A percentile compares a stretch with the other conserved stretches of the same genome.
Evolutionary conservation across 2,329 filamentous ascomycete genomes (phyloP).

Genomic region (Xylaria digitata): DNA sequence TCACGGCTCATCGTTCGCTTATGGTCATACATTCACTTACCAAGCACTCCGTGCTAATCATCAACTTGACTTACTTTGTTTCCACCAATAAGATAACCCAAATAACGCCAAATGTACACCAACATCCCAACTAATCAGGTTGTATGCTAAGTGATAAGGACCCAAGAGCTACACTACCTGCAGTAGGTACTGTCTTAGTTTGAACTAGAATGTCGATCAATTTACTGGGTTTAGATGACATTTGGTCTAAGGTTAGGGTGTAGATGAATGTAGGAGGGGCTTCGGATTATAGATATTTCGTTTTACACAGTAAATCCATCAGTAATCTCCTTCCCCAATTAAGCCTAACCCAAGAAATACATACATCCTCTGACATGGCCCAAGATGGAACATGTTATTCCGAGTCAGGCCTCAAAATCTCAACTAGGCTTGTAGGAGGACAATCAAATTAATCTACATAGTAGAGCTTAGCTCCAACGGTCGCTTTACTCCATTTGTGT

Average conservation of each 20-base stretch:
- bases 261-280: too few relatives aligned
- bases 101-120: slow-evolving; percentile 1
- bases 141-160: not conserved
- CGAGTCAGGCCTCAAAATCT: not conserved
- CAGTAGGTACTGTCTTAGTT: not conserved
- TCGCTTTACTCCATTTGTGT: not conserved
- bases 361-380: too few relatives aligned
- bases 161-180: not conserved
- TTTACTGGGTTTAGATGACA: too few relatives aligned
- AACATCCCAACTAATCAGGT: not conserved
- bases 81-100: slow-evolving; percentile 26
- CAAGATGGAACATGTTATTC: slow-evolving; percentile 1
- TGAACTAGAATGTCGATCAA: too few relatives aligned
- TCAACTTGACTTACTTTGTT: slow-evolving; percentile 3
- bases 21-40: too few relatives aligned
- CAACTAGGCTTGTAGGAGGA: not conserved
- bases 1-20: not conserved
- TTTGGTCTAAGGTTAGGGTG: too few relatives aligned
- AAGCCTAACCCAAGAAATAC: not conserved
- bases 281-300: too few relatives aligned
- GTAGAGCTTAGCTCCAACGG: not conserved
- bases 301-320: too few relatives aligned
- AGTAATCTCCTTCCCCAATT: too few relatives aligned
- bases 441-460: not conserved
- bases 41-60: not conserved